These are phyloP conservation scores for Chalciporus piperatus DNA, from an alignment of 768 basidiomycete genomes.

Conservation along the genomic window DNA sequence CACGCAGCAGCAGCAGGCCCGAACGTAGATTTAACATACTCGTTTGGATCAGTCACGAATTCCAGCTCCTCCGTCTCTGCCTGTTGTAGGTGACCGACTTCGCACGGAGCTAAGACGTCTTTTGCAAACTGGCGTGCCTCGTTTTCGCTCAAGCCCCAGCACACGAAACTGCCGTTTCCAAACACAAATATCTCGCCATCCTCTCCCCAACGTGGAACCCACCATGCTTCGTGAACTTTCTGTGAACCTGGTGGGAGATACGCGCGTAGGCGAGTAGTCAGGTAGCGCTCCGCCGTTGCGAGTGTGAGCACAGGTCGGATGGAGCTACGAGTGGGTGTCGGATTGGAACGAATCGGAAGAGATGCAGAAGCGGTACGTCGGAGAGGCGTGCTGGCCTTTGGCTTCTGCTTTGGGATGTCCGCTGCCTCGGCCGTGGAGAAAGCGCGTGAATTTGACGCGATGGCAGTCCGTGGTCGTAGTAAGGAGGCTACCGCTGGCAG, in stretches of 20 bases:
- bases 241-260: conserved; percentile 54
- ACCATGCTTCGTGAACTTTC: conserved; percentile 73
- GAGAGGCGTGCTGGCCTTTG: conserved; percentile 78
- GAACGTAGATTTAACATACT: conserved; percentile 47
- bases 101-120: conserved; percentile 58
- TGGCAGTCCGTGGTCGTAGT: neutral
- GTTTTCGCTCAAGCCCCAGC: conserved; percentile 80
- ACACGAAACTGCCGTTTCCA: conserved; percentile 83
- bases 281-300: conserved; percentile 79
- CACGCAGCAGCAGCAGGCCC: neutral
- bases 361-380: conserved; percentile 84
- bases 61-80: conserved; percentile 89
- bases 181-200: conserved; percentile 89
- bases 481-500: neutral
- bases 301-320: conserved; percentile 79
- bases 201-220: conserved; percentile 69
- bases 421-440: conserved; percentile 14
- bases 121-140: conserved; percentile 68
- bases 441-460: conserved; percentile 5
- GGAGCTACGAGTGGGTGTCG: conserved; percentile 78
- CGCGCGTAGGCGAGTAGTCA: conserved; percentile 60
- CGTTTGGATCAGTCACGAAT: conserved; percentile 86
- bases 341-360: conserved; percentile 80
- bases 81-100: conserved; percentile 62
- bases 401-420: conserved; percentile 53